Percentiles rank a stretch among this genome's conserved stretches.
phyloP scores from a whole-genome alignment of 345 rosid species.

The Theobroma cacao region DNA sequence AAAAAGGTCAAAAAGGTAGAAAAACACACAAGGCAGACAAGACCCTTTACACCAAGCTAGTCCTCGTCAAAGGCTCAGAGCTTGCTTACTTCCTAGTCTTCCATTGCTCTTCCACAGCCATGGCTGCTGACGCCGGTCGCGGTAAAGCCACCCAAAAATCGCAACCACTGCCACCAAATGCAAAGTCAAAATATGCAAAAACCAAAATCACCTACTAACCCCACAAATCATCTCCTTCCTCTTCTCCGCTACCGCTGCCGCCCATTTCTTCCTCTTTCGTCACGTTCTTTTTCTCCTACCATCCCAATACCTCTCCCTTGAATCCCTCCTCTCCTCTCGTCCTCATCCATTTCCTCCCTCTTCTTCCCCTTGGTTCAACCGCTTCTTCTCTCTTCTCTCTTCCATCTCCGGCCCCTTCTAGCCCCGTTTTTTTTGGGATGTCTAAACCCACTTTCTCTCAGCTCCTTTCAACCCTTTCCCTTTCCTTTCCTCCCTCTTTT shows the following conservation, averaged over 20 bases:
- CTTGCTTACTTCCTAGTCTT: no score
- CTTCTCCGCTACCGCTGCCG: conserved; percentile 39
- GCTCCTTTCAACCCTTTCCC: conserved; percentile 46
- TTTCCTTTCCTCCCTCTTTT: conserved; percentile 34
- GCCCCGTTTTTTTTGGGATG: conserved; percentile 56
- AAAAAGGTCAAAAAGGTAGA: no score
- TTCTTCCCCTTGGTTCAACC: conserved; percentile 34
- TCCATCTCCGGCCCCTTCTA: conserved; percentile 49
- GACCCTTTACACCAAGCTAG: no score
- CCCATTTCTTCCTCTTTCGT: conserved; percentile 39
- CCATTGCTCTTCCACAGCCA: neutral
- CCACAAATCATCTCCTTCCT: conserved; percentile 31
- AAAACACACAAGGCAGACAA: no score
- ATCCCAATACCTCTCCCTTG: conserved; percentile 35
- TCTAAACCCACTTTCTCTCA: conserved; percentile 40
- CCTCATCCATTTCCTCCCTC: conserved; percentile 15
- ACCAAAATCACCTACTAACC: neutral
- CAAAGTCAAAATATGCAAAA: conserved; percentile 14
- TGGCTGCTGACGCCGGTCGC: conserved; percentile 20
- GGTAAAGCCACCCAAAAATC: neutral
- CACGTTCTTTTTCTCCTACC: conserved; percentile 51
- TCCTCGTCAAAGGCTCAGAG: no score
- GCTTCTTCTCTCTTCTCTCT: conserved; percentile 19
- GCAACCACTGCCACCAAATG: conserved; percentile 2
- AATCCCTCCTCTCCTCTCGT: conserved; percentile 37